Base-by-base conservation (phyloP, 2,329 filamentous ascomycete species). In the Aspergillus alliaceus region DNA sequence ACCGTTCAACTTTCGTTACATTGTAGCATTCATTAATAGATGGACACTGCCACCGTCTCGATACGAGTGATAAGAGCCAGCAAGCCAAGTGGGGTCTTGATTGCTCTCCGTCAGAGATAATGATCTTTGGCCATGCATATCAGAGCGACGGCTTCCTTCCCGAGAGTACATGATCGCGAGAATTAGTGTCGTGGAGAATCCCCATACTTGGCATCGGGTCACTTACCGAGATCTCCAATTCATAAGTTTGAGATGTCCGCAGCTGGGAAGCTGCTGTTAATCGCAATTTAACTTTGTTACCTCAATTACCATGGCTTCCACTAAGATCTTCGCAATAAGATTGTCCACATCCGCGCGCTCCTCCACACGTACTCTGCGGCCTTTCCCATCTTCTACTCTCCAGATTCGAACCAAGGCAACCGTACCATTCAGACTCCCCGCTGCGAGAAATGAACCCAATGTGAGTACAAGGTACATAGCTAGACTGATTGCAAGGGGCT, bases 401-500 rank as follows among this genome's bases (percentile, higher is more conserved):
- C 50, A 58, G 32, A 53, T 37, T 11, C 67, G 69, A 8, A 52
- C 56, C 34, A 66, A 68, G 47, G 62, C 67, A 2, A 72, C 70
- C 1, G 55, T 62, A 2, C 70, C 70, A 18, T 72, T 71, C 54
- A 60, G 65, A 37, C 68, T 72, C 7, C 70, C 70, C 3, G 69
- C 63, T 47, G 63, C 69, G 18, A 62, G 68, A 37, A 72, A 72
- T 50, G 70, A 72, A 71, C 74, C 66, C 47, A 78, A 73, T 53
- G 67, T 72, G 37, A 64, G 69, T 61, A n/a, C 4, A 12, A 31
- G 24, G 11, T 20, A 2, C 2, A 11, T 5, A 8, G 5, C n/a
- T n/a, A n/a, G n/a, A n/a, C n/a, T 3, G n/a, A 2, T 1, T 2
- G 6, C 6, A 3, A 42, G 12, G 6, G 15, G 22, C 35, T 42